Conservation (phyloP, 106 monocot species). For the Dendrobium huoshanense region DNA sequence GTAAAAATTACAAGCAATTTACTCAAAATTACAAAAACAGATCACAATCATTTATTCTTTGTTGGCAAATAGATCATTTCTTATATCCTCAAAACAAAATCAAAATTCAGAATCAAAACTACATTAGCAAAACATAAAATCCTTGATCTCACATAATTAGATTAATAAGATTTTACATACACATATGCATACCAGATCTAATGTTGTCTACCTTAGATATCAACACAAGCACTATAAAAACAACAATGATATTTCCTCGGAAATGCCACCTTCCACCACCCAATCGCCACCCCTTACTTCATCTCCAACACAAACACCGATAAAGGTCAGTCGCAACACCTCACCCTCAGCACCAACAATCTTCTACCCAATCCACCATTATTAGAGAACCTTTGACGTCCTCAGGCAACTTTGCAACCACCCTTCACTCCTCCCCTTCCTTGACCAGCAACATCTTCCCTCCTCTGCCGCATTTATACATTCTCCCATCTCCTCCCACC, state of each 20-base stretch:
- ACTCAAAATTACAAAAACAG: too few relatives aligned
- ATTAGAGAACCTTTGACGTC: conserved; percentile 23
- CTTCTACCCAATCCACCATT: conserved; percentile 12
- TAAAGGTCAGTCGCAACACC: conserved; percentile 17
- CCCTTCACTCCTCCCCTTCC: conserved; percentile 33
- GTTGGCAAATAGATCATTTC: too few relatives aligned
- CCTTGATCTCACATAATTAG: too few relatives aligned
- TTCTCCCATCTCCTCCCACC: conserved; percentile 27
- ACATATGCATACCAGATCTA: not conserved
- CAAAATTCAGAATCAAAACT: too few relatives aligned
- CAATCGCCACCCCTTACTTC: not conserved
- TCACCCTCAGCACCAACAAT: conserved; percentile 23
- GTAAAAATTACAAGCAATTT: too few relatives aligned
- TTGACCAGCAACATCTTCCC: conserved; percentile 23
- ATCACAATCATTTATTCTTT: too few relatives aligned
- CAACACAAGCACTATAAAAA: conserved; percentile 21
- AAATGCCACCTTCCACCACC: conserved; percentile 21
- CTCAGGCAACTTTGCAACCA: conserved; percentile 20
- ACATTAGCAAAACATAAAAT: too few relatives aligned
- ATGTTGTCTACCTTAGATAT: not conserved
- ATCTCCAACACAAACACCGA: conserved; percentile 20
- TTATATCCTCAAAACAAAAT: too few relatives aligned
- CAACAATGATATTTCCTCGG: conserved; percentile 29
- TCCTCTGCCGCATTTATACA: conserved; percentile 18
- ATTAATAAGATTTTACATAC: too few relatives aligned